phyloP scores from a whole-genome alignment of 2,329 filamentous ascomycete species.

The Cercospora sp. region DNA sequence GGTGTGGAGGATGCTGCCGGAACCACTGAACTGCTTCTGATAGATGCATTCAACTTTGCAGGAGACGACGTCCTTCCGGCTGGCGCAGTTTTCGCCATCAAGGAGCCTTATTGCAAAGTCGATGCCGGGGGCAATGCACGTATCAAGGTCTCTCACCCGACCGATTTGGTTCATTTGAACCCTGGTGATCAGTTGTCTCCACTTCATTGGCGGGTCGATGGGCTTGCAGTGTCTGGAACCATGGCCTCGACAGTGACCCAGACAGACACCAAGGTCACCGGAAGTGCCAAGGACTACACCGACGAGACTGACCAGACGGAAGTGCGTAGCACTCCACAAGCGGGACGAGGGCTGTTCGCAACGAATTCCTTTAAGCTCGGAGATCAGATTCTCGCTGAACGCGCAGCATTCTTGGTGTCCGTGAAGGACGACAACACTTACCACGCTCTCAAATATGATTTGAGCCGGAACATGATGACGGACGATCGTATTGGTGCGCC shows the following conservation, averaged over 20 bases:
- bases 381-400: constrained; percentile 15
- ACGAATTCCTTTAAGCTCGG: constrained; percentile 10
- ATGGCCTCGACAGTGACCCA: neutral
- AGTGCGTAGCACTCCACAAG: neutral
- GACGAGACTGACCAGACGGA: neutral
- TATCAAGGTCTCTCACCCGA: constrained; percentile 12
- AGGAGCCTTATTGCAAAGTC: constrained; percentile 13
- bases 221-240: neutral
- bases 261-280: neutral
- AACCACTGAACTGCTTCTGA: constrained; percentile 4
- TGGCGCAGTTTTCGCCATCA: constrained; percentile 5
- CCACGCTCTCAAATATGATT: constrained; percentile 14
- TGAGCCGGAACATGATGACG: constrained; percentile 19
- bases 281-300: neutral
- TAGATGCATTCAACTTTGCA: constrained; percentile 14
- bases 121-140: neutral
- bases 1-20: constrained; percentile 4
- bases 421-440: constrained; percentile 11
- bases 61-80: constrained; percentile 7
- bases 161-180: neutral
- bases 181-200: neutral
- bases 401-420: constrained; percentile 12
- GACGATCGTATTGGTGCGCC: constrained; percentile 18
- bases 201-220: neutral
- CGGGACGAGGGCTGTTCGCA: constrained; percentile 19